Evolutionary conservation across 2,329 filamentous ascomycete genomes (phyloP), one percentile per base, ranked within the genome.

Genomic region (Fonsecaea multimorphosa): DNA sequence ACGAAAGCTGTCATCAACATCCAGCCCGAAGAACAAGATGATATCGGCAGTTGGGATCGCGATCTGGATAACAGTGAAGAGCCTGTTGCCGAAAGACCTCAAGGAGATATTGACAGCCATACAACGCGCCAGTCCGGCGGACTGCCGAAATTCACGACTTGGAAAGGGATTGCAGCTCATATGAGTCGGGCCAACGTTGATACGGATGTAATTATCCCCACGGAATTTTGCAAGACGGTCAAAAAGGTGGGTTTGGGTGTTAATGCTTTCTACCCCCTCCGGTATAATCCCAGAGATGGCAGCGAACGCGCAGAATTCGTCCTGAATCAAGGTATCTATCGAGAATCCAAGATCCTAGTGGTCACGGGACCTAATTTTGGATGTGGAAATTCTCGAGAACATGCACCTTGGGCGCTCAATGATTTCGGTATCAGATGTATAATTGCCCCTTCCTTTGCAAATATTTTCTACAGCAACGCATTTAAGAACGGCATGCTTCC

Each of bases 401-500:
- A 98, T 82, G 95, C 95, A 1, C 95, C 95, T 0, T 98, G 95
- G 95, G 94, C 95, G 5, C 86, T 98, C 29, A 88, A 96, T 63
- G 95, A 98, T 80, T 98, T 98, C 73, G 95, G 95, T 72, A 97
- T 99, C 82, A 92, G 90, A 77, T 94, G 90, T 77, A 85, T 98
- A 74, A 96, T 98, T 72, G 95, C 94, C 0, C 92, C 92, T 1
- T 93, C 91, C 0, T 91, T 87, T 72, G 91, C 90, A 65, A 92
- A 96, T 75, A 99, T 99, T 79, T 97, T 97, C 87, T 96, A 94
- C 87, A 97, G 97, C 87, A 99, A 99, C 84, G 95, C 91, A n/a
- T 98, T 97, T 86, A 98, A 99, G 86, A 99, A 99, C 83, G 94
- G 94, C 82, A 98, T 98, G 94, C 84, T 98, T 69, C 93, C 94